phyloP scores from a whole-genome alignment of 1,284 basidiomycete species.

The Cutaneotrichosporon cyanovorans region DNA sequence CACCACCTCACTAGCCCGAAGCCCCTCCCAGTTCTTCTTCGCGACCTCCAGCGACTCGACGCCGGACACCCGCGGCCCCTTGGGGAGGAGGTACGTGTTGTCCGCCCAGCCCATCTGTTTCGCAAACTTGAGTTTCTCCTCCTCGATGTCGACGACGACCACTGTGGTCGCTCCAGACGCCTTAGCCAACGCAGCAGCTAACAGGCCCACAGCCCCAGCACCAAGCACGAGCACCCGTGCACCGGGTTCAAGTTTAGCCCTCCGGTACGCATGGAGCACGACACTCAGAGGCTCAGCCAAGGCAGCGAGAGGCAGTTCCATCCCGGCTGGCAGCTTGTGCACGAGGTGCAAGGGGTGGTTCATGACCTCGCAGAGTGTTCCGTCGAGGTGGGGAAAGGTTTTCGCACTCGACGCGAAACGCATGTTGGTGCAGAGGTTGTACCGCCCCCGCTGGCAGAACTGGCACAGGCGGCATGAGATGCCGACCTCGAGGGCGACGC shows the following conservation, averaged over 20 bases:
- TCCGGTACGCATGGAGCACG: conserved; percentile 70
- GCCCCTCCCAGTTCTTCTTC: conserved; percentile 54
- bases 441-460: conserved; percentile 59
- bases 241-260: conserved; percentile 56
- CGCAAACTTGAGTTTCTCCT: conserved; percentile 68
- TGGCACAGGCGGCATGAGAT: conserved; percentile 66
- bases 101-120: conserved; percentile 65
- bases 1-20: conserved; percentile 25
- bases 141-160: conserved; percentile 78
- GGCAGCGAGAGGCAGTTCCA: conserved; percentile 69
- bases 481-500: conserved; percentile 90
- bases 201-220: conserved; percentile 82
- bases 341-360: conserved; percentile 78
- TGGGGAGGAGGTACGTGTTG: conserved; percentile 61
- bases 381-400: conserved; percentile 86
- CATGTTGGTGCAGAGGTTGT: conserved; percentile 83
- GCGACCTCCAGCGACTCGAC: conserved; percentile 62
- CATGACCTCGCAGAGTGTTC: conserved; percentile 78
- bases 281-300: conserved; percentile 88
- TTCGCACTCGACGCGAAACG: conserved; percentile 84
- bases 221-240: conserved; percentile 79
- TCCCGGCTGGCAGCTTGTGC: conserved; percentile 74
- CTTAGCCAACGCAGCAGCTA: conserved; percentile 71
- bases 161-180: conserved; percentile 63
- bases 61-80: conserved; percentile 45